phyloP scores from a whole-genome alignment of 179 eudicot species.

The Gypsophila paniculata region DNA sequence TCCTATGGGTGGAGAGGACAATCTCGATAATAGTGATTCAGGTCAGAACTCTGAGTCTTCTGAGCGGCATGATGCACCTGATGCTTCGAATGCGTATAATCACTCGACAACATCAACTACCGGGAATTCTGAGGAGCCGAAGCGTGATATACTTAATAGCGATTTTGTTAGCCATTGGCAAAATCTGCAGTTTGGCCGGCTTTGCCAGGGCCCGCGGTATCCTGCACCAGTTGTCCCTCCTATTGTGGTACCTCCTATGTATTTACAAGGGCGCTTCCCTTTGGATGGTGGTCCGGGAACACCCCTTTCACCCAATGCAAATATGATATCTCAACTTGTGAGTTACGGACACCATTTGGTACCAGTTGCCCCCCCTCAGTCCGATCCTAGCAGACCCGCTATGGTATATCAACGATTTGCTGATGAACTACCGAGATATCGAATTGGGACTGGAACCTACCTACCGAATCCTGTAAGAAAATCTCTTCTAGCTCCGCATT shows the following conservation, averaged over 20 bases:
- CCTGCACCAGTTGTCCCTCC: constrained; percentile 48
- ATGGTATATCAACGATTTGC: constrained; percentile 46
- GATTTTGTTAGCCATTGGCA: constrained; percentile 87
- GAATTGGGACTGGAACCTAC: constrained; percentile 90
- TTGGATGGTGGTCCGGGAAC: constrained; percentile 68
- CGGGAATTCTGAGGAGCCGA: constrained; percentile 35
- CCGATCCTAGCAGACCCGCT: constrained; percentile 49
- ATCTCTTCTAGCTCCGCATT: not conserved
- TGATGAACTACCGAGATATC: constrained; percentile 61
- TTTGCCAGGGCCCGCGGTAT: constrained; percentile 52
- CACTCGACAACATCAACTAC: constrained; percentile 31
- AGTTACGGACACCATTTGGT: constrained; percentile 55
- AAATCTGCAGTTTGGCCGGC: constrained; percentile 68
- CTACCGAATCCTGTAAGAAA: constrained; percentile 72
- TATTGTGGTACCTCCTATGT: constrained; percentile 58
- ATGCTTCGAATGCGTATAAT: constrained; percentile 29
- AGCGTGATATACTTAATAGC: constrained; percentile 63
- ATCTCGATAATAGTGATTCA: constrained; percentile 33
- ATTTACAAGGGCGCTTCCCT: constrained; percentile 61
- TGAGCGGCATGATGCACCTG: constrained; percentile 35
- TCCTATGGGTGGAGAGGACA: constrained; percentile 37
- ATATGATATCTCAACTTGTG: constrained; percentile 53
- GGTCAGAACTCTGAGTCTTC: constrained; percentile 34
- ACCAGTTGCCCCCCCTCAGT: constrained; percentile 57
- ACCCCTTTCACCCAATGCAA: constrained; percentile 52